phyloP scores from a whole-genome alignment of 257 asterid species.

The Solanum chiquidenum region DNA sequence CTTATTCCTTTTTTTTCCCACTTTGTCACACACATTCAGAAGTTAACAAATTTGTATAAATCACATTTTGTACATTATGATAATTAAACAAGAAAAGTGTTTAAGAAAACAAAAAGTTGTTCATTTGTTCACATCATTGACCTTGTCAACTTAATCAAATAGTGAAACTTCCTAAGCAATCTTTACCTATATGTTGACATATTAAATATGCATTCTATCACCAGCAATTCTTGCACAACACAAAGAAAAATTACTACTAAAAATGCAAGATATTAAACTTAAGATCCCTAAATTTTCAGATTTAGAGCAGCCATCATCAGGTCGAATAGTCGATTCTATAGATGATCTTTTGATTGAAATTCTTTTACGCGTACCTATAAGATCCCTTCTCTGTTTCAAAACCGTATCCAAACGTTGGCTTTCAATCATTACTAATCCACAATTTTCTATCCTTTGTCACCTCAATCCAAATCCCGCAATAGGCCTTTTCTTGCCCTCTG shows the following conservation, averaged over 20 bases:
- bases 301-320: constrained; percentile 8
- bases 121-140: neutral
- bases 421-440: constrained; percentile 19
- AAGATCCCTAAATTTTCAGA: neutral
- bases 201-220: neutral
- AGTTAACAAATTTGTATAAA: neutral
- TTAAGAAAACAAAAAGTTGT: neutral
- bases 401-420: constrained; percentile 28
- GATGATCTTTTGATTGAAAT: constrained; percentile 19
- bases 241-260: neutral
- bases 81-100: neutral
- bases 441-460: constrained; percentile 7
- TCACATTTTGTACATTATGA: neutral
- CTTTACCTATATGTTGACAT: neutral
- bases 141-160: neutral
- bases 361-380: constrained; percentile 15
- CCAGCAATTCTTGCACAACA: neutral
- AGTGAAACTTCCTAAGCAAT: constrained; percentile 6
- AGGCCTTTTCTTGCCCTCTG: constrained; percentile 11
- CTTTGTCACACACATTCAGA: neutral
- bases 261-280: constrained; percentile 4
- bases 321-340: constrained; percentile 10
- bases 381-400: constrained; percentile 21
- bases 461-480: constrained; percentile 10
- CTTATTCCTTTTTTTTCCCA: neutral